Evolutionary conservation across 1,139 yeast species (phyloP), one percentile per base, ranked within the genome.

Genomic region (Pichia sp.): DNA sequence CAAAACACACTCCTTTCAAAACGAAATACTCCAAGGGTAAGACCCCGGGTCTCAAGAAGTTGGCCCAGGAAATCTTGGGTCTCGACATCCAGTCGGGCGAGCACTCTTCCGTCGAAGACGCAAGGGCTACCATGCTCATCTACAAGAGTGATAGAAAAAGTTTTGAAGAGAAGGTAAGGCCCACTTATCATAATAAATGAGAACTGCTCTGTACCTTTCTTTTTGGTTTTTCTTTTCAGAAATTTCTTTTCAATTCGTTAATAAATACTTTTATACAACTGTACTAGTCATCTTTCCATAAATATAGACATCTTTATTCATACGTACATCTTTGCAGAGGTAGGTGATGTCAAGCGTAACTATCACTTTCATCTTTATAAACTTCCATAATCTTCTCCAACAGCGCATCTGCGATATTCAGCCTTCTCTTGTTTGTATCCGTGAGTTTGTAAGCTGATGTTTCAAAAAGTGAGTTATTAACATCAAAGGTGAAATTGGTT

Each of bases 51-150:
- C 74, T 92, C 64, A 88, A 86, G 67, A 83, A 79, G 60, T 72
- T 92, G 34, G 72, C 87, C 0, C 72, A 75, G 54, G 83, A 80
- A 62, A 74, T 85, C 43, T 70, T 89, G 49, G 75, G 79, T 1
- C 57, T 80, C 2, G 83, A 80, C 10, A 89, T 92, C 59, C 98
- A 92, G 69, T 73, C 72, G 0, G 90, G 85, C 0, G 78, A 82
- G 57, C 98, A 92, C 71, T 85, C 95, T 8, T 88, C 97, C 0
- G 88, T 92, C 1, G 96, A 89, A 66, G 97, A 90, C 72, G 96
- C 97, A 0, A 79, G 82, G 62, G 93, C 93, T 1, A 83, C 96
- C 0, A 90, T 90, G 97, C 71, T 85, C 54, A 69, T 90, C 31
- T 90, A 82, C 66, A 77, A 90, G 58, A 66, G 80, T 54, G 79